Base-by-base conservation (phyloP, 768 basidiomycete species). In the Suillus decipiens region DNA sequence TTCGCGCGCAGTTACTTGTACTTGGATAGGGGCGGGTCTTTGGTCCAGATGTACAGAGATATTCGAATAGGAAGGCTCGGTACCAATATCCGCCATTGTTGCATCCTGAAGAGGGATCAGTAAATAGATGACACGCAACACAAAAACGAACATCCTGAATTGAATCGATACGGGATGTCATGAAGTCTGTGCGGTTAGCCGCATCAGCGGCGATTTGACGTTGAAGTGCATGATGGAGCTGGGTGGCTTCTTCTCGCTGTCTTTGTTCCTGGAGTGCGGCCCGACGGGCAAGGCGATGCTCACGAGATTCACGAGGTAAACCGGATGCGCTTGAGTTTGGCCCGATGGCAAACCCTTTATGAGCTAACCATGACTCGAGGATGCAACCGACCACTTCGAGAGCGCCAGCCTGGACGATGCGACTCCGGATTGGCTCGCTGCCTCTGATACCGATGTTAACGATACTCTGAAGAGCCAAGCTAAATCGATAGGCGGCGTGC, bases 401-500 rank as follows among this genome's bases (percentile, higher is more conserved):
- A 0, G 94, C 93, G 19, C 96, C 95, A 0, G 95, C 95, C 76
- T 97, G 93, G 5, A 98, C 96, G 19, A 98, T 95, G 11, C 95
- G 84, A 67, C 89, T 89, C 50, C 96, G 80, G 70, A 98, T 96
- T 22, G 87, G 86, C 75, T 99, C 95, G 62, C 86, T 90, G n/a
- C 96, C 96, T 36, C 96, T 81, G 0, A 99, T 96, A 42, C 96
- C 96, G 70, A 98, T 94, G 75, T 99, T 99, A 65, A 96, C 95
- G 51, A 99, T 88, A 70, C 94, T 97, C 72, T 98, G 95, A 72
- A 99, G 96, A 1, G 96, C 96, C 63, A 98, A 86, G 0, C 90
- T 89, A 72, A 97, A 96, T 10, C 93, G 86, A 70, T 92, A 92
- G 0, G 93, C 92, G 34, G 92, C 89, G 69, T 91, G 89, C 64